Base-by-base conservation (phyloP, 2,329 filamentous ascomycete species). In the Scedosporium apiospermum region DNA sequence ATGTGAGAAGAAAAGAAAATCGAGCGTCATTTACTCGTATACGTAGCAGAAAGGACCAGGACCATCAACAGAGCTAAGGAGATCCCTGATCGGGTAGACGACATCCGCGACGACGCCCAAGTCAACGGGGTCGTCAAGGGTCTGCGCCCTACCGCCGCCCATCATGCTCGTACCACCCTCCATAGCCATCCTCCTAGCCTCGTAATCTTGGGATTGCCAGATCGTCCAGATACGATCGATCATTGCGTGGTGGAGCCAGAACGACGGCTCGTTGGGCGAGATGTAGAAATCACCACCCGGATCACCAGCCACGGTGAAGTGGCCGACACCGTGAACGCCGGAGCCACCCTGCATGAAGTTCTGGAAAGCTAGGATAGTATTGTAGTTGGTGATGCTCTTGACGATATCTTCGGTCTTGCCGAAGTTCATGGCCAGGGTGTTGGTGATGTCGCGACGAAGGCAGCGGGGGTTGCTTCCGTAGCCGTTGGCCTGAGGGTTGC, bases 381-480 rank as follows among this genome's bases (percentile, higher is more conserved):
- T 6, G 58, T 60, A 63, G 62, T 63, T 63, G 14, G 21, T 26
- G 30, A 63, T 63, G 66, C 76, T 73, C 69, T 76, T 73, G 27
- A 65, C 65, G 55, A 78, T 71, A 57, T 71, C 69, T 1, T 60
- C 63, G 62, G 66, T 68, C 10, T 69, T 67, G 14, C 62, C 62
- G 58, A 60, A 63, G 30, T 27, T 26, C 58, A 65, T 73, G 65
- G 77, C 72, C 26, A 70, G 67, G 58, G 67, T 62, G 59, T 67
- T 63, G 26, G 68, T 73, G 59, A 78, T 72, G 65, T 77, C 78
- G 23, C 77, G 75, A 44, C 73, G 72, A 55, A 81, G 70, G 69
- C 77, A 78, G 58, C 78, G 76, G n/a, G 77, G 75, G 70, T 80
- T 80, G 67, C 77, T 72, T 60, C 71, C 66, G 63, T 64, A 64